A percentile compares a stretch with the other conserved stretches of the same genome.
Conservation (phyloP, 2,329 filamentous ascomycete genomes). For the Sporothrix brunneoviolacea region DNA sequence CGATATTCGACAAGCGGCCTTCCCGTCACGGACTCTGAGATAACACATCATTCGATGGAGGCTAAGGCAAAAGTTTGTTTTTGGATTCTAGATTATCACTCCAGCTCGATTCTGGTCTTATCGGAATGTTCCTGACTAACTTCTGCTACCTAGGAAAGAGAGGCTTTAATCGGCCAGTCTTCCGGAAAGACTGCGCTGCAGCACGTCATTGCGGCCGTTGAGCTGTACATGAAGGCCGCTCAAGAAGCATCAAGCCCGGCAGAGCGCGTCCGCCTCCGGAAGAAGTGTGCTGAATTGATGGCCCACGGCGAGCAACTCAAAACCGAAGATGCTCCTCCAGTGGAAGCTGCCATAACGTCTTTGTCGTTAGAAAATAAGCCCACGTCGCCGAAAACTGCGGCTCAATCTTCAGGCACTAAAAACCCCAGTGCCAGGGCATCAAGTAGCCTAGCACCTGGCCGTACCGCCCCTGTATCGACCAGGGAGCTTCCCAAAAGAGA, state of each 20-base stretch:
- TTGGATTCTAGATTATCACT: background rate
- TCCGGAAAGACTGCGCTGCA: conserved; percentile 55
- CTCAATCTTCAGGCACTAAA: conserved; percentile 15
- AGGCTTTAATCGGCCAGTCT: conserved; percentile 14
- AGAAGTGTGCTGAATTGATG: conserved; percentile 64
- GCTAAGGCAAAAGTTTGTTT: conserved; percentile 9
- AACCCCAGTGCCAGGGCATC: background rate
- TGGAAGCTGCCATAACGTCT: conserved; percentile 3
- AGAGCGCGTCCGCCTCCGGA: conserved; percentile 60
- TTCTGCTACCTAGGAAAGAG: conserved; percentile 9
- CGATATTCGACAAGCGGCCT: background rate
- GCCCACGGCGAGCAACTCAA: conserved; percentile 73
- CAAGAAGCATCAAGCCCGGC: conserved; percentile 50
- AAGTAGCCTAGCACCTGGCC: conserved; percentile 4
- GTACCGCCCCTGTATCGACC: conserved; percentile 37
- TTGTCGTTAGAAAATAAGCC: conserved; percentile 1
- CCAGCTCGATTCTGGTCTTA: background rate
- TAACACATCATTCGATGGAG: conserved; percentile 13
- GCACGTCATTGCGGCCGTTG: conserved; percentile 68
- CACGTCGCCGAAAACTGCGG: conserved; percentile 6
- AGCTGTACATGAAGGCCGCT: conserved; percentile 74
- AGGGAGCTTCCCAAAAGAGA: conserved; percentile 62
- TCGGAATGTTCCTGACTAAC: background rate
- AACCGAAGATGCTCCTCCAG: conserved; percentile 1
- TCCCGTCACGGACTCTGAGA: background rate